Evolutionary conservation across 2,329 filamentous ascomycete species (phyloP), one percentile per base, ranked within the genome.

Genomic region (Neofusicoccum sp.): DNA sequence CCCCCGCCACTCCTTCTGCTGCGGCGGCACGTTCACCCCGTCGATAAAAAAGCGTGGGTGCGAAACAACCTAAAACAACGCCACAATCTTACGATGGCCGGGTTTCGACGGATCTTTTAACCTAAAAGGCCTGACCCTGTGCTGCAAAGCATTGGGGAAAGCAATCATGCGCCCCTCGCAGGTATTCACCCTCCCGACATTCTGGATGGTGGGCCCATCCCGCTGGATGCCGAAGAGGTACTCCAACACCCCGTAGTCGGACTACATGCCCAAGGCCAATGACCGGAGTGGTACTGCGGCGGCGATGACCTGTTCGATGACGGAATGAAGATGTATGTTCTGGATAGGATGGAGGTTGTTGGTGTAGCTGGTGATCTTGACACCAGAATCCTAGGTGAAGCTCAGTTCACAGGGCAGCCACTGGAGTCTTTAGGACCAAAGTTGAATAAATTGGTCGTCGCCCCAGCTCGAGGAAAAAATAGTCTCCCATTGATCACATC

Each of bases 11-110:
- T 78, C 71, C 31, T 74, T 67, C 61, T 77, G 78, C 65, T 84
- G 82, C 1, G 80, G 80, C 1, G 81, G 81, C 0, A 84, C 75
- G 61, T 84, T 81, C 0, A 76, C 75, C 81, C 75, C 81, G 2
- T 74, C 84, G 8, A 83, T 74, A 53, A 20, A 16, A 16, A 87
- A 76, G 7, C 77, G 77, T 4, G 72, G 66, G 34, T 79, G 67
- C 0, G 85, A 85, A 64, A 88, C 84, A 2, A 88, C 80, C 1
- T 88, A 76, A 67, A 82, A 87, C 45, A 88, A 74, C 0, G 81
- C 81, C 0, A 87, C 71, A 58, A 87, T 81, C 64, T 82, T 81
- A 12, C 82, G 74, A 66, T 86, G 81, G 1, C 85, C 85, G 0
- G 82, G 78, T 61, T 78, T 79, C 0, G 78, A 79, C 0, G 67